Percentiles rank a stretch among this genome's conserved stretches.
These are phyloP conservation scores for Umbelopsis sp. DNA, from an alignment of 192 early-diverging fungal genomes.

Conservation along the genomic window DNA sequence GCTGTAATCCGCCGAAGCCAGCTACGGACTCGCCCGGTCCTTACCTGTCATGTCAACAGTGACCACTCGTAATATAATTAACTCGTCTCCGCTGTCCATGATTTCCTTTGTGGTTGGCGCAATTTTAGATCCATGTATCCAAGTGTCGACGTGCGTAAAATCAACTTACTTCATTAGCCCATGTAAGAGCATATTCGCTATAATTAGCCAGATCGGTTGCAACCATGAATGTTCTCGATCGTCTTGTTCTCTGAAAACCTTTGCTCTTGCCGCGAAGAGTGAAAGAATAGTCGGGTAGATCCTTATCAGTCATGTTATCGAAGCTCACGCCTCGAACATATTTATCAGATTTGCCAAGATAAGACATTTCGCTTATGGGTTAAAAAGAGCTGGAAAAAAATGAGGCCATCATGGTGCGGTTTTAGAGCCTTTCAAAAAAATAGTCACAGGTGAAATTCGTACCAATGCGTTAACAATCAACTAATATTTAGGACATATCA, in stretches of 20 bases:
- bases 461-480: too few relatives aligned
- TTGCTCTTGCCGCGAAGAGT: constrained; percentile 53
- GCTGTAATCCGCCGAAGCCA: background rate
- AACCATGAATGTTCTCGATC: constrained; percentile 49
- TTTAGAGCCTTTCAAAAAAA: too few relatives aligned
- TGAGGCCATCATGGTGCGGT: too few relatives aligned
- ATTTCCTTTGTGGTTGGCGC: constrained; percentile 28
- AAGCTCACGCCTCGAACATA: constrained; percentile 43
- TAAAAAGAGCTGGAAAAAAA: background rate
- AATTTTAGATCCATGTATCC: background rate
- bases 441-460: too few relatives aligned
- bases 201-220: constrained; percentile 57
- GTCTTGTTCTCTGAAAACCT: constrained; percentile 41
- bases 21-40: background rate
- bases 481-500: too few relatives aligned
- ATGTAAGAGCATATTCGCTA: constrained; percentile 51
- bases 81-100: constrained; percentile 59
- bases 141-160: background rate
- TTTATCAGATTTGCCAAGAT: constrained; percentile 15
- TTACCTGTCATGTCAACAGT: constrained; percentile 35
- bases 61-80: constrained; percentile 32
- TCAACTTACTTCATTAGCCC: constrained; percentile 46
- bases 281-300: constrained; percentile 44
- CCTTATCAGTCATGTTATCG: constrained; percentile 43
- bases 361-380: constrained; percentile 1